Percentiles rank a stretch among this genome's conserved stretches.
Conservation (phyloP, 2,329 filamentous ascomycete genomes). For the Talaromyces sp. region DNA sequence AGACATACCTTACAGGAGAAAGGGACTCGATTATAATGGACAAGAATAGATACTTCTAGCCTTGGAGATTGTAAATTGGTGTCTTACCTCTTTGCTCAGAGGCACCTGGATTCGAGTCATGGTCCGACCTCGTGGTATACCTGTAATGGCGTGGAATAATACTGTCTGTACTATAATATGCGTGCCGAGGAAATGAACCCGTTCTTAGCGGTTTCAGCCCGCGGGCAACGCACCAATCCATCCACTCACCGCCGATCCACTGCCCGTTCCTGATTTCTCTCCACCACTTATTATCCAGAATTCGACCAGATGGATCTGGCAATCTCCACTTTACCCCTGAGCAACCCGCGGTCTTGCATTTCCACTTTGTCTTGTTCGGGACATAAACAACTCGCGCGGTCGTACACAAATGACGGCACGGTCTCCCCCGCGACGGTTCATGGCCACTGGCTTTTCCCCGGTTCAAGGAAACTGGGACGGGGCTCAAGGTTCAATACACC, state of each 20-base stretch:
- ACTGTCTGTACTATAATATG: no score
- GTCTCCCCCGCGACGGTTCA: conserved; percentile 4
- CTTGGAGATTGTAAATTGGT: no score
- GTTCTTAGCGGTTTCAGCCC: conserved; percentile 20
- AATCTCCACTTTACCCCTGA: conserved; percentile 30
- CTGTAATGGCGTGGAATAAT: no score
- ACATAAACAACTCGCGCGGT: conserved; percentile 1
- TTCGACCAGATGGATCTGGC: conserved; percentile 7
- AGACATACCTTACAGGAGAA: background rate
- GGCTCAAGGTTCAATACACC: conserved; percentile 1
- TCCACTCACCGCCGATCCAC: conserved; percentile 22
- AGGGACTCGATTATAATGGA: no score
- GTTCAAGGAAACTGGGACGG: background rate
- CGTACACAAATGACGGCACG: background rate
- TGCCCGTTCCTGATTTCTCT: conserved; percentile 22
- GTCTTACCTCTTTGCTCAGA: no score
- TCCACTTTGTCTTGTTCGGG: conserved; percentile 10
- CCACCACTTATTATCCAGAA: conserved; percentile 8
- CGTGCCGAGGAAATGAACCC: conserved; percentile 1
- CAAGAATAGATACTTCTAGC: no score
- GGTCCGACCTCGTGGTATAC: no score
- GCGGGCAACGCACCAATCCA: conserved; percentile 6
- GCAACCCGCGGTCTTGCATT: conserved; percentile 23
- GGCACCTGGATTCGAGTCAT: no score
- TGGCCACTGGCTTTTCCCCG: background rate